These are phyloP conservation scores for Chlorencoelia australis DNA, from an alignment of 2,329 filamentous ascomycete genomes.

Conservation along the genomic window DNA sequence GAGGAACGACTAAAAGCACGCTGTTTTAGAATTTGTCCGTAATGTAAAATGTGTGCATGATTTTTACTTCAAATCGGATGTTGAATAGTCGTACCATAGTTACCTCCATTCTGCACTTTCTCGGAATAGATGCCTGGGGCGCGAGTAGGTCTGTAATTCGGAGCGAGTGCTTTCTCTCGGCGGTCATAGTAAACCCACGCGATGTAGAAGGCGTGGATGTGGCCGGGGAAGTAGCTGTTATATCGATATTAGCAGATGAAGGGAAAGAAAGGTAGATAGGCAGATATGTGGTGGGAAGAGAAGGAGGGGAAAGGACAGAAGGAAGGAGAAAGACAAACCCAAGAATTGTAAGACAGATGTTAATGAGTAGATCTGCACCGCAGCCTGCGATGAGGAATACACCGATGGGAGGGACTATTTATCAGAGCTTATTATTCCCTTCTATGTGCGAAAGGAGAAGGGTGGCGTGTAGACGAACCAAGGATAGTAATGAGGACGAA, in stretches of 20 bases:
- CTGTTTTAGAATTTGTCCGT: too few relatives aligned
- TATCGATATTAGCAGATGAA: conserved; percentile 33
- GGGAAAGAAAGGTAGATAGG: background rate
- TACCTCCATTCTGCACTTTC: conserved; percentile 61
- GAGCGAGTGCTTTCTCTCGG: conserved; percentile 50
- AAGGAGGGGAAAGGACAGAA: conserved; percentile 3
- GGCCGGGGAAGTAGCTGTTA: conserved; percentile 26
- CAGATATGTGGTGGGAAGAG: background rate
- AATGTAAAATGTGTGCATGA: too few relatives aligned
- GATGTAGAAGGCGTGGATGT: conserved; percentile 29
- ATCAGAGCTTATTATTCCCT: too few relatives aligned
- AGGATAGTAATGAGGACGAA: conserved; percentile 37
- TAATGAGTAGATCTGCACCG: conserved; percentile 33
- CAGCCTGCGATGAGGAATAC: conserved; percentile 33
- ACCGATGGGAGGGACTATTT: conserved; percentile 32
- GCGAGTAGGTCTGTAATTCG: conserved; percentile 40
- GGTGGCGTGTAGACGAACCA: conserved; percentile 31
- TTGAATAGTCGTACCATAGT: conserved; percentile 39
- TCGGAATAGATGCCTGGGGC: conserved; percentile 66
- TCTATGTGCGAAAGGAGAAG: background rate
- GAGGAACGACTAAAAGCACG: too few relatives aligned
- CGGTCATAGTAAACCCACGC: conserved; percentile 78
- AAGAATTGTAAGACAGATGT: conserved; percentile 31
- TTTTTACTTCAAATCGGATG: conserved; percentile 10
- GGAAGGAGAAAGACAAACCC: conserved; percentile 24